phyloP scores from a whole-genome alignment of 73 alveolate genomes.

The Tetrahymena malaccensis region DNA sequence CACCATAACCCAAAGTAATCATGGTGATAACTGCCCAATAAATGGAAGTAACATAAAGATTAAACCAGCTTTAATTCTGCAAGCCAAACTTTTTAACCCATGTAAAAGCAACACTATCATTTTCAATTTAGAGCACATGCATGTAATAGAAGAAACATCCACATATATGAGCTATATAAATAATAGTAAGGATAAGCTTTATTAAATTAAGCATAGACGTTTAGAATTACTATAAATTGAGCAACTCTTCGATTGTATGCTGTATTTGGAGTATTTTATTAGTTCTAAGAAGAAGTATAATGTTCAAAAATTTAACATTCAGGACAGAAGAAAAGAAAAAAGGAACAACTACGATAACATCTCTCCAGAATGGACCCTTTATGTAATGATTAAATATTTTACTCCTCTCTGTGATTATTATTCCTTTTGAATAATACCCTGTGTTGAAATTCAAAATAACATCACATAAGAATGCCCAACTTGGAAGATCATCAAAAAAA shows the following conservation, averaged over 20 bases:
- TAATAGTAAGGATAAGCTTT: conserved; percentile 53
- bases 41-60: conserved; percentile 47
- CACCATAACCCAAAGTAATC: conserved; percentile 86
- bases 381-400: conserved; percentile 30
- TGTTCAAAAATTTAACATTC: conserved; percentile 30
- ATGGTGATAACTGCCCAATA: conserved; percentile 79
- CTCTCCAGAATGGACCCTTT: conserved; percentile 50
- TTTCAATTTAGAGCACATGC: conserved; percentile 31
- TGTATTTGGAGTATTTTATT: conserved; percentile 47
- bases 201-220: conserved; percentile 47
- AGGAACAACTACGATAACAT: conserved; percentile 24
- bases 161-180: conserved; percentile 81
- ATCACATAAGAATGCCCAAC: conserved; percentile 46
- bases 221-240: conserved; percentile 48
- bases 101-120: neutral
- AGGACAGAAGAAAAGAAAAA: conserved; percentile 2
- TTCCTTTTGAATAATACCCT: conserved; percentile 56
- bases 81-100: conserved; percentile 48
- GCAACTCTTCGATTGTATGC: conserved; percentile 55
- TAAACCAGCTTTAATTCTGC: conserved; percentile 26
- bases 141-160: conserved; percentile 72
- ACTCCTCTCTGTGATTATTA: conserved; percentile 30
- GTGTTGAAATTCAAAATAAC: conserved; percentile 47
- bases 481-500: conserved; percentile 22
- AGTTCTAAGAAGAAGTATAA: conserved; percentile 48